Evolutionary conservation across 306 rosid genomes (phyloP).

Genomic region (Crotalaria pallida): DNA sequence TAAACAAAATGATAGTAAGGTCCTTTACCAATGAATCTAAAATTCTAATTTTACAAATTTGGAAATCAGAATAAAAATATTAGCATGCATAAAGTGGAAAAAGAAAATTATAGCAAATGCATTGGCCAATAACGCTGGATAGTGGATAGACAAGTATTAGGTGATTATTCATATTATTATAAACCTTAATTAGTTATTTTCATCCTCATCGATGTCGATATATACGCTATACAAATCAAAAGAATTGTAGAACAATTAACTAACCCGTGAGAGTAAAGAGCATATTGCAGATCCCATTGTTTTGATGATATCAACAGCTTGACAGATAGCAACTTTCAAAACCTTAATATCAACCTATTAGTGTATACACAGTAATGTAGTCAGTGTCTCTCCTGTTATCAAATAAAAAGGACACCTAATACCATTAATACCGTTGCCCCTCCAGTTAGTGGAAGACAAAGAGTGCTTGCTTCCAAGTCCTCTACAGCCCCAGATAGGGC

Average conservation of each 20-base stretch:
- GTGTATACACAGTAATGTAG: constrained; percentile 1
- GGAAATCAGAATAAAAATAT: not conserved
- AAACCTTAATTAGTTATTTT: not conserved
- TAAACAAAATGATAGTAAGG: not conserved
- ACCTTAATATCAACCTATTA: constrained; percentile 70
- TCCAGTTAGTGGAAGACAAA: constrained; percentile 84
- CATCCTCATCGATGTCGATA: not conserved
- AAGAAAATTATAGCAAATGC: not conserved
- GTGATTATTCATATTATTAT: not conserved
- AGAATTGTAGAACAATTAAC: not conserved
- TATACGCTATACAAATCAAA: not conserved
- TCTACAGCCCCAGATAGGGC: constrained; percentile 81
- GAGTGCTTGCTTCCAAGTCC: constrained; percentile 93
- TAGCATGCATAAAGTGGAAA: not conserved
- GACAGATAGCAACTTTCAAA: constrained; percentile 68
- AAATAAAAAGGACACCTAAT: not conserved
- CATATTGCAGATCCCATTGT: no score
- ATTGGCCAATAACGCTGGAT: not conserved
- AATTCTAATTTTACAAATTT: not conserved
- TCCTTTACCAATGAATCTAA: not conserved
- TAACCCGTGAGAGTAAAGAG: constrained; percentile 63
- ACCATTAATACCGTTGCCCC: constrained; percentile 68
- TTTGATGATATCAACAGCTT: constrained; percentile 78
- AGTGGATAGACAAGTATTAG: not conserved
- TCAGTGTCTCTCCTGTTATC: not conserved